Percentiles rank a stretch among this genome's conserved stretches.
Conservation (phyloP, 2,329 filamentous ascomycete genomes). For the Celoporthe dispersa region DNA sequence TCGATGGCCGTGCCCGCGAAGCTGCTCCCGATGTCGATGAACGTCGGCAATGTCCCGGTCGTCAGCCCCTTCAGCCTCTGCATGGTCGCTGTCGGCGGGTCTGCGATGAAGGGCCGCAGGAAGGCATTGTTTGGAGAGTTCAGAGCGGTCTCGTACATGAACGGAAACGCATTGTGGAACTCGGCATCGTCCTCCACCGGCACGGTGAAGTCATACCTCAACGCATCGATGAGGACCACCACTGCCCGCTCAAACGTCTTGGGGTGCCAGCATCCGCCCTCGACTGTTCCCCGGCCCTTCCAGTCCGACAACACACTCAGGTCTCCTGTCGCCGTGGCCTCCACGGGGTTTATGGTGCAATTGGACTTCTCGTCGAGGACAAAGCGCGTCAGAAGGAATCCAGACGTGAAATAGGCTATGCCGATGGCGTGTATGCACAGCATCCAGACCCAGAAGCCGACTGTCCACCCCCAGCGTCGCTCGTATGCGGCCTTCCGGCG, state of each 20-base stretch:
- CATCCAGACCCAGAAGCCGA: slow-evolving; percentile 72
- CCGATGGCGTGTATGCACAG: slow-evolving; percentile 77
- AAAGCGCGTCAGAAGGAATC: slow-evolving; percentile 87
- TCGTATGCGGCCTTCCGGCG: slow-evolving; percentile 55
- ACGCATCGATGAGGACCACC: slow-evolving; percentile 86
- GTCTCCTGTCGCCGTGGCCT: slow-evolving; percentile 46
- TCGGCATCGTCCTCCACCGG: slow-evolving; percentile 65
- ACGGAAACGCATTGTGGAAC: slow-evolving; percentile 87
- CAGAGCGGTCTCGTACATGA: slow-evolving; percentile 82
- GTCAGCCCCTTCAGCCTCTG: slow-evolving; percentile 93
- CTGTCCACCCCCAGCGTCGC: slow-evolving; percentile 59
- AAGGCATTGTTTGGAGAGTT: slow-evolving; percentile 81
- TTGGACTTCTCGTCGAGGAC: slow-evolving; percentile 77
- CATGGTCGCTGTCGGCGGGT: slow-evolving; percentile 91
- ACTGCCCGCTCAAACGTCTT: slow-evolving; percentile 92
- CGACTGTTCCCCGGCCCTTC: slow-evolving; percentile 48
- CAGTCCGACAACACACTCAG: slow-evolving; percentile 49
- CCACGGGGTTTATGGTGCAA: slow-evolving; percentile 61
- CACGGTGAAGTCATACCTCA: slow-evolving; percentile 96
- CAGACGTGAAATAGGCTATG: slow-evolving; percentile 90
- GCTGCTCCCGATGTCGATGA: slow-evolving; percentile 91
- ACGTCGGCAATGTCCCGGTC: slow-evolving; percentile 92
- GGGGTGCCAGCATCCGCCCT: slow-evolving; percentile 90
- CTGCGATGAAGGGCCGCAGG: slow-evolving; percentile 92
- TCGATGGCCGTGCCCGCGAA: slow-evolving; percentile 96